Evolutionary conservation across 202 grass and related monocot species (phyloP).

Genomic region (Setaria viridis): DNA sequence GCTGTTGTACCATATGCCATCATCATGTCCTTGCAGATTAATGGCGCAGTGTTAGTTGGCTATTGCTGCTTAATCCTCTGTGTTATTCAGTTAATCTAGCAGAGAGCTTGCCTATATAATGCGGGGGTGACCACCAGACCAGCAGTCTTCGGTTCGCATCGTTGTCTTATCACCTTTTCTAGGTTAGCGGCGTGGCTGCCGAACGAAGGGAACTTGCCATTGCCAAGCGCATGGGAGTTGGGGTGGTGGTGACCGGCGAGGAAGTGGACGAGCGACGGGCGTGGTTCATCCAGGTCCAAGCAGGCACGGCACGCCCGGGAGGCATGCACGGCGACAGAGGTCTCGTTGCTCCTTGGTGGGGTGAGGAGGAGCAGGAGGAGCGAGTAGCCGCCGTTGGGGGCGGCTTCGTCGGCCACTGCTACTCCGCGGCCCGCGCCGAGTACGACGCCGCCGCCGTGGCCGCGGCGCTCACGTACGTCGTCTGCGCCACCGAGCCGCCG

Average conservation of each 20-base stretch:
- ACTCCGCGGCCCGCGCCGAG: constrained; percentile 16
- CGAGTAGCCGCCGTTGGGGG: neutral
- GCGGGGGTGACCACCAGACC: neutral
- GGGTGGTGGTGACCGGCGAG: neutral
- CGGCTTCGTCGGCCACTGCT: neutral
- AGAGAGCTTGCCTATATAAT: neutral
- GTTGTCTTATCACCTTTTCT: neutral
- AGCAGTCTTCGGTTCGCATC: neutral
- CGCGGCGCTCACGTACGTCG: constrained; percentile 49
- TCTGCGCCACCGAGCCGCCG: constrained; percentile 7
- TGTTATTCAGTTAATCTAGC: neutral
- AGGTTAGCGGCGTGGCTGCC: neutral
- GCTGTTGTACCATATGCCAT: neutral
- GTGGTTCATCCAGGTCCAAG: neutral
- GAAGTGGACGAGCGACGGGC: neutral
- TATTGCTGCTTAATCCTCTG: neutral
- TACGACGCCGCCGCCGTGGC: constrained; percentile 40
- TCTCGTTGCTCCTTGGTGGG: neutral
- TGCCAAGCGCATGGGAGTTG: neutral
- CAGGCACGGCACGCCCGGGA: neutral
- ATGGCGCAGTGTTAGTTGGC: neutral
- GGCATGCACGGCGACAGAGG: constrained; percentile 1
- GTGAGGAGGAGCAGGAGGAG: neutral
- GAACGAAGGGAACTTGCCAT: neutral
- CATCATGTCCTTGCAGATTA: neutral